Evolutionary conservation across 257 asterid species (phyloP), one percentile per base, ranked within the genome.

Genomic region (Solanum commersonii): DNA sequence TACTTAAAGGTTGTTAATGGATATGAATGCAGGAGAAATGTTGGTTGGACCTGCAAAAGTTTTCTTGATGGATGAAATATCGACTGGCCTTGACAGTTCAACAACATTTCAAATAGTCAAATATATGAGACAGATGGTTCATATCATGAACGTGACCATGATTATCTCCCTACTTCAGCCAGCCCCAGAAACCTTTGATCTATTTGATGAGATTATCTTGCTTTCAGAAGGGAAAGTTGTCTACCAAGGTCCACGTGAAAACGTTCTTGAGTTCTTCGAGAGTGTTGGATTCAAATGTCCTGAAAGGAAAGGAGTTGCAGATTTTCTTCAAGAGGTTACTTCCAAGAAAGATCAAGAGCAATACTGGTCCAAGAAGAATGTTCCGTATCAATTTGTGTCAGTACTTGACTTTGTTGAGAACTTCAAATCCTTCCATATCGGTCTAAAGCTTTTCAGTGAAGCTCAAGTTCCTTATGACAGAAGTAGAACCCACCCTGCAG

Each of bases 1-100:
- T 10, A 10, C 33, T 74, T 27, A 18, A 81, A 46, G 68, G 68
- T 81, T 46, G 68, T 16, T 46, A 46, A 8, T 81, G 85, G 29
- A 27, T 81, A 33, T 76, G 27, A 59, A 73, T 92, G 90, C 88
- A 93, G 95, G 95, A 59, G 97, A 94, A 84, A 93, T 94, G 97
- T 87, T 94, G 95, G 97, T 94, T 10, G 95, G 95, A 52, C 97
- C 97, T 8, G 94, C 97, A 87, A 93, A 93, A 89, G 95, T 94
- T 29, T 92, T 92, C 89, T 90, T 88, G 87, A 94, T 94, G 97
- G 97, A 93, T 44, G 96, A 94, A 89, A 94, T 94, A 73, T 94
- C 97, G 5, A 94, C 95, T 8, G 97, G 97, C 37, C 94, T 94
- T 0, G 97, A 94, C 87, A 94, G 97, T 79, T 94, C 97, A 25